Evolutionary conservation across 2,329 filamentous ascomycete species (phyloP), one percentile per base, ranked within the genome.

Genomic region (Ceratocystis huliohia): DNA sequence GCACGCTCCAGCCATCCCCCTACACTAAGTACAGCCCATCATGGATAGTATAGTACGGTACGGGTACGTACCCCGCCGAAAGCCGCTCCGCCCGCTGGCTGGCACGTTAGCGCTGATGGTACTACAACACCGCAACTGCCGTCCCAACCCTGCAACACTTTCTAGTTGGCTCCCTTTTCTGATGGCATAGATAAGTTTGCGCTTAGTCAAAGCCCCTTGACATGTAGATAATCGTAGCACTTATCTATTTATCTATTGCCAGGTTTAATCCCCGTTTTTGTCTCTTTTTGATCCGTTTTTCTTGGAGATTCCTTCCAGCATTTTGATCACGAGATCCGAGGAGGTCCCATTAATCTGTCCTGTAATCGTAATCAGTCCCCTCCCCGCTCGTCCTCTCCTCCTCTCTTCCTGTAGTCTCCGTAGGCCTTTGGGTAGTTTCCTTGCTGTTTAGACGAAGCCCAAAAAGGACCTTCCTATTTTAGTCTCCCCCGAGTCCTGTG

Each of bases 51-150:
- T 4, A 41, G 37, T 41, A 41, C 37, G 37, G 10, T 13, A 41
- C 37, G 37, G 37, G 10, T 17, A 45, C 46, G 17, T 50, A 48
- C 41, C 41, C 41, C 41, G 61, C 45, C 61, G 45, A 50, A 45
- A 63, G 10, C 61, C 61, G 61, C 44, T 63, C 22, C 61, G 44
- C 44, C 41, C 41, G 22, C 61, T 45, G 61, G 37, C 41, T 63
- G 28, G 41, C 28, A 45, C 2, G 20, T 53, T 25, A 41, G 37
- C 13, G 37, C 37, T 41, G 37, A 28, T 53, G 61, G n/a, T 25
- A 30, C n/a, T 46, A 44, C 22, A 7, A 28, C 20, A 4, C 8
- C 17, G 46, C 22, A 53, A 53, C 22, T 53, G 48, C 20, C 48
- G 48, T 53, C 48, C 15, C 48, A 53, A 53, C 25, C 22, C 22